Evolutionary conservation across 495 filamentous ascomycete species (phyloP).

Genomic region (Monascus purpureus): DNA sequence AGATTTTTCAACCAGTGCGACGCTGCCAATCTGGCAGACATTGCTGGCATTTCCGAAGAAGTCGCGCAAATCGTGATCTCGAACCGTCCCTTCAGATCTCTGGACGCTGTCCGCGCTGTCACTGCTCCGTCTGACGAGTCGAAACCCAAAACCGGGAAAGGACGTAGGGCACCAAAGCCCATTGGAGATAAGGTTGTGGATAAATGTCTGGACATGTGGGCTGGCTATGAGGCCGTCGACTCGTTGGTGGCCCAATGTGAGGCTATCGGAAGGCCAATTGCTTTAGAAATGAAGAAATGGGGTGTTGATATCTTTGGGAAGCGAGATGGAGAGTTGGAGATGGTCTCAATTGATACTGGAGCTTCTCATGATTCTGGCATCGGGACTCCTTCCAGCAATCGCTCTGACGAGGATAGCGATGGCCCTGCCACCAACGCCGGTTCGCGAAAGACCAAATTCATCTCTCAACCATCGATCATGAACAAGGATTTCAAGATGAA

Average conservation of each 20-base stretch:
- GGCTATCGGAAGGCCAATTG: conserved; percentile 50
- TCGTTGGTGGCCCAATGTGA: conserved; percentile 61
- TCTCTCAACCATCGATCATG: conserved; percentile 65
- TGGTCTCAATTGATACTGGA: conserved; percentile 42
- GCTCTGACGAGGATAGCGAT: conserved; percentile 37
- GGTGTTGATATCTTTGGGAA: conserved; percentile 61
- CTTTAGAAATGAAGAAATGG: conserved; percentile 60
- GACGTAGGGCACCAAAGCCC: conserved; percentile 35
- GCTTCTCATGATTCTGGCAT: conserved; percentile 54
- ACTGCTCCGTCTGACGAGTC: conserved; percentile 29
- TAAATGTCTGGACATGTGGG: conserved; percentile 56
- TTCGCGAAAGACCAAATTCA: conserved; percentile 32
- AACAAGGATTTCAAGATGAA: conserved; percentile 58
- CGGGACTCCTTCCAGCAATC: conserved; percentile 50
- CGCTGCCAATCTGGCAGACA: conserved; percentile 56
- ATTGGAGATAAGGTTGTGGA: conserved; percentile 63
- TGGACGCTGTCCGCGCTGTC: conserved; percentile 51
- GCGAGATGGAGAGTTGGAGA: conserved; percentile 49
- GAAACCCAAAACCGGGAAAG: conserved; percentile 33
- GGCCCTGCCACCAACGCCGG: conserved; percentile 14
- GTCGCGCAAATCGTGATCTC: conserved; percentile 50
- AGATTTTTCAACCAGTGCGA: conserved; percentile 74
- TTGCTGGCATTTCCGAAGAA: conserved; percentile 55
- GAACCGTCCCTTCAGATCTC: conserved; percentile 50
- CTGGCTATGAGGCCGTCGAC: conserved; percentile 66